These are phyloP conservation scores for Iris pallida DNA, from an alignment of 116 monocot genomes.

Conservation along the genomic window DNA sequence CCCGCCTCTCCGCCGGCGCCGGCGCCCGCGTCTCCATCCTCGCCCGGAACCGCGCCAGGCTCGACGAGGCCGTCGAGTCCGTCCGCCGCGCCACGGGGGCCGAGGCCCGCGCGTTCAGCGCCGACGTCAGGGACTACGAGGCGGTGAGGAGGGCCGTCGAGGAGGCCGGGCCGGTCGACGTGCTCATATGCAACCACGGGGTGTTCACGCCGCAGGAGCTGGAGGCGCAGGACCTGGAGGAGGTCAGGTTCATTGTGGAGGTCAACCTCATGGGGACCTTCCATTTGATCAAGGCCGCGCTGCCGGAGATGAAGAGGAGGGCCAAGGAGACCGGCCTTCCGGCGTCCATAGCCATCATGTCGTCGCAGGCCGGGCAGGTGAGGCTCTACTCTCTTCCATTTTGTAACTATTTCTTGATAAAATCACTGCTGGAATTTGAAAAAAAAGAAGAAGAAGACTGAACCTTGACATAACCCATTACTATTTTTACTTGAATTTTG, in stretches of 20 bases:
- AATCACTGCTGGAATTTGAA: too few relatives aligned
- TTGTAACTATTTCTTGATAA: too few relatives aligned
- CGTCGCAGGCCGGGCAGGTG: slow-evolving; percentile 55
- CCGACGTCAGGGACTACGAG: slow-evolving; percentile 44
- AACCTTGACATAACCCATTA: too few relatives aligned
- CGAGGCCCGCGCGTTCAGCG: slow-evolving; percentile 27
- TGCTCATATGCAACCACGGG: slow-evolving; percentile 49
- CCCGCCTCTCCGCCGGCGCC: slow-evolving; percentile 28
- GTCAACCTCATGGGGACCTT: slow-evolving; percentile 59
- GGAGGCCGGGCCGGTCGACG: slow-evolving; percentile 39
- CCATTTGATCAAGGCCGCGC: slow-evolving; percentile 46
- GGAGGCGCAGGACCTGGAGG: slow-evolving; percentile 36
- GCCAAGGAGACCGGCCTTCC: slow-evolving; percentile 22
- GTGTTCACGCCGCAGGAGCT: slow-evolving; percentile 39
- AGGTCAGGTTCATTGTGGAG: slow-evolving; percentile 34
- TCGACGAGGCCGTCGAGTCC: slow-evolving; percentile 31
- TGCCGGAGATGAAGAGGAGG: slow-evolving; percentile 53
- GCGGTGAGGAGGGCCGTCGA: slow-evolving; percentile 34
- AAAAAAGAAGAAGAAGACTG: too few relatives aligned
- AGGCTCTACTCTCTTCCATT: background rate
- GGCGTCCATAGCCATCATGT: slow-evolving; percentile 45
- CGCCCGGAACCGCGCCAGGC: slow-evolving; percentile 25
- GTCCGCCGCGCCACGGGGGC: slow-evolving; percentile 51
- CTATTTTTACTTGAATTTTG: too few relatives aligned
- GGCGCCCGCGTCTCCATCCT: slow-evolving; percentile 55